Evolutionary conservation across 192 early-diverging fungal genomes (phyloP), one percentile per base, ranked within the genome.

Genomic region (Podila horticola): DNA sequence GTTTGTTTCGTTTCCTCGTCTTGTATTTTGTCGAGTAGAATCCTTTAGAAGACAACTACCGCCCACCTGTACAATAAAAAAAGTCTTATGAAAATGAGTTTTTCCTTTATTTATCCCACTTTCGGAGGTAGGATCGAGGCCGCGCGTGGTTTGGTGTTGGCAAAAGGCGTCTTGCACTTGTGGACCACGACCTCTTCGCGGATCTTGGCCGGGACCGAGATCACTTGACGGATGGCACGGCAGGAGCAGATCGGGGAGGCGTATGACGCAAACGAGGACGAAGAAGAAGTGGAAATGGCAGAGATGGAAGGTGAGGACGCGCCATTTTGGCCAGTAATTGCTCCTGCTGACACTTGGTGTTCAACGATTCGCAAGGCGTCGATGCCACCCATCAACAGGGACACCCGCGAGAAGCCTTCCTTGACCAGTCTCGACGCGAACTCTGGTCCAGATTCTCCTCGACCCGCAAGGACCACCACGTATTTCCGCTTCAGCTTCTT

Each of bases 401-500:
- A 84, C 13, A 87, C 86, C 28, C 86, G 70, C 26, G 82, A 33
- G 49, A 90, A 89, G 3, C 71, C 52, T 17, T 62, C 72, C 15
- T 76, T 41, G 1, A 90, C 89, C 22, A 89, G 67, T 24, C 83
- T 68, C 17, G 75, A 73, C 31, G 88, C 86, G 70, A 84, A 88
- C 89, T 89, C 84, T n/a, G 88, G 75, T 15, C 89, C 89, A 19
- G 71, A 66, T 15, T 77, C 74, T 8, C 85, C 84, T 48, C 76
- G 26, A 19, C 86, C 79, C 8, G 84, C 79, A 22, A 90, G 72
- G 9, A 90, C 86, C 2, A 89, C 66, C 49, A 89, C 83, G 64
- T 89, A 88, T 34, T 86, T 90, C 62, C 84, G 84, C 52, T 88
- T 86, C 34, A 89, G 69, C 57, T 85, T 87, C 57, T 66, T 74